Evolutionary conservation across 495 filamentous ascomycete genomes (phyloP), one percentile per base, ranked within the genome.

Genomic region (Neurospora cerealis): DNA sequence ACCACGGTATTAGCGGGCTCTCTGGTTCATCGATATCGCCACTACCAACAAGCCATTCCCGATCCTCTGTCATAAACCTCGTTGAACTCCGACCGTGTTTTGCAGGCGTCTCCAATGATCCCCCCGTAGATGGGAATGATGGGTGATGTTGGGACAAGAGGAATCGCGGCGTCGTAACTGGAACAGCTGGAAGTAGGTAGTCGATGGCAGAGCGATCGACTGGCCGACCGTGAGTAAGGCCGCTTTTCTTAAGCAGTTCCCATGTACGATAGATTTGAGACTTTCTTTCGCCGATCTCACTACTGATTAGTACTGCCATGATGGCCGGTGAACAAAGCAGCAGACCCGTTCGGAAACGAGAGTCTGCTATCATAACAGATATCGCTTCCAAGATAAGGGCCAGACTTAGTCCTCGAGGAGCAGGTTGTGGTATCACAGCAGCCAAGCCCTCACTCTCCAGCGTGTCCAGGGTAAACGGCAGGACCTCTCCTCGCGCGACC

Each of bases 321-420:
- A 97, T 91, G 2, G 90, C 85, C 3, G 92, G 91, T 0, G 93
- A 94, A 74, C 90, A 93, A 34, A 97, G 82, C 73, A 98, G 89
- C 75, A 93, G 88, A 73, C 90, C 89, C 19, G 92, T 90, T 21
- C 93, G 89, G 82, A 89, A 91, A 71, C 91, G 91, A 0, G 96
- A 98, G 74, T 91, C 88, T 54, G 90, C 86, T 72, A 97, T 89
- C 60, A 98, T 94, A 48, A 89, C 87, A 13, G 90, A 88, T 62
- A 96, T 89, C 1, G 95, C 93, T 73, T 94, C 91, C n/a, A 99
- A 82, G 66, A 96, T 87, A 37, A 89, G 86, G 8, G 90, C 86
- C 60, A 97, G 81, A 40, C 88, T 86, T n/a, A 86, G 86, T 11
- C 84, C 83, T 37, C 81, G 82, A 2, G 90, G 88, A 8, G 93